Base-by-base conservation (phyloP, 495 filamentous ascomycete species). In the Peziza echinospora region DNA sequence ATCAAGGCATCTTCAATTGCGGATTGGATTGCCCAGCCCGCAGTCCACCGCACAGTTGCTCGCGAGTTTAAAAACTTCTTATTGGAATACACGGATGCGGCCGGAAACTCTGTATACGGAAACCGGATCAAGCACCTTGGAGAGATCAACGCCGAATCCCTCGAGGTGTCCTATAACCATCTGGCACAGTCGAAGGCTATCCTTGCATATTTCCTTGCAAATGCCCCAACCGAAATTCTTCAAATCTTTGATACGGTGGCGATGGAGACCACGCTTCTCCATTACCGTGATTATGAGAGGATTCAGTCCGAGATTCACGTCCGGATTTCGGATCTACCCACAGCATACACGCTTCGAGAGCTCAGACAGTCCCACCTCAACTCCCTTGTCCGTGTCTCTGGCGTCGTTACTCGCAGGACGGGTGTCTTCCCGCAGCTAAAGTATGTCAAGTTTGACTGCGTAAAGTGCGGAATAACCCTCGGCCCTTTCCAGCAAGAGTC, bases 251-350 rank as follows among this genome's bases (percentile, higher is more conserved):
- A 99, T 56, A 79, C 93, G 49, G 89, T 93, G 2, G 91, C 91
- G 26, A 85, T 96, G 70, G 87, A 96, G 46, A 84, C 86, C 24
- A 86, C 85, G 0, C 71, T 96, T 10, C 77, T 94, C 50, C 80
- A 94, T 62, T 99, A 99, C 63, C 86, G 85, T 0, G 84, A 94
- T 61, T 99, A 96, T 61, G 82, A 93, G 59, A 80, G 86, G 43
- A 99, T 99, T 51, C 91, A 94, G 62, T 80, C 84, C 42, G 89
- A 99, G 62, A 93, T 99, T 51, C 91, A 99, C 60, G 85, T 99
- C 46, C 83, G 91, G 43, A 93, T 99, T 56, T 82, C 83, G 17
- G 91, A 94, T 58, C 70, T 99, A 3, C 91, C 91, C 17, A 78
- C 92, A 34, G 77, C 83, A 53, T 93, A 93, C 64, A 96, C 89